phyloP scores from a whole-genome alignment of 371 early-diverging fungal species.

The Entomophthora muscae region DNA sequence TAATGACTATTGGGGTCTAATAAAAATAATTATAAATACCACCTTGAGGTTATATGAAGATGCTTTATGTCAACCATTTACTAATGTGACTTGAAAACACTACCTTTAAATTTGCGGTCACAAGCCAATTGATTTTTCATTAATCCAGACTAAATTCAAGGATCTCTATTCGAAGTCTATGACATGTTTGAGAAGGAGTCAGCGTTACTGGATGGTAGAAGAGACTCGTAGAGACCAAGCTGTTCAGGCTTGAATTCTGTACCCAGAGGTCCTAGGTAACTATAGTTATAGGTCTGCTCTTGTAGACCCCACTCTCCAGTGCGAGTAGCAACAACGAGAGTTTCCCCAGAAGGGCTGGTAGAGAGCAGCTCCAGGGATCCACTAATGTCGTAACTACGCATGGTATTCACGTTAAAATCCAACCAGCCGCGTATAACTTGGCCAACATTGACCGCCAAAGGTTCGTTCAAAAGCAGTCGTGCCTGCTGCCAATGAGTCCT shows the following conservation, averaged over 20 bases:
- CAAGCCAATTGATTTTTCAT: too few relatives aligned
- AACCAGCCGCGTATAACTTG: conserved; percentile 72
- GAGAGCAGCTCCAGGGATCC: conserved; percentile 35
- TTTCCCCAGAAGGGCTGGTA: conserved; percentile 10
- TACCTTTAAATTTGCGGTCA: too few relatives aligned
- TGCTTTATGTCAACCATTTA: too few relatives aligned
- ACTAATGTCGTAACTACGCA: conserved; percentile 75
- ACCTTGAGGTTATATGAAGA: too few relatives aligned
- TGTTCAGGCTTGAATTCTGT: conserved; percentile 42
- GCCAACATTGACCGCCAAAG: conserved; percentile 84
- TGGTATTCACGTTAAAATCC: conserved; percentile 68
- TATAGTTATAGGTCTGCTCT: conserved; percentile 82
- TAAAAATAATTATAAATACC: too few relatives aligned
- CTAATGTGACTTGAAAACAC: too few relatives aligned
- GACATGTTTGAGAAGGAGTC: too few relatives aligned
- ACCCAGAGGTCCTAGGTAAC: conserved; percentile 32
- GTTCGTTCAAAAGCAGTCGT: conserved; percentile 81
- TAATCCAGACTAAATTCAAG: too few relatives aligned
- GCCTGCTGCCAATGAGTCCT: conserved; percentile 97
- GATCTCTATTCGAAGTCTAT: too few relatives aligned
- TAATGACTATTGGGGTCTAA: too few relatives aligned
- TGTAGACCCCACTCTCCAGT: conserved; percentile 59
- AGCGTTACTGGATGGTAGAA: too few relatives aligned
- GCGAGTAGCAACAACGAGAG: neutral
- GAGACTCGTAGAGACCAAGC: conserved; percentile 46